Conservation (phyloP, 768 basidiomycete species). For the Pisolithus orientalis region DNA sequence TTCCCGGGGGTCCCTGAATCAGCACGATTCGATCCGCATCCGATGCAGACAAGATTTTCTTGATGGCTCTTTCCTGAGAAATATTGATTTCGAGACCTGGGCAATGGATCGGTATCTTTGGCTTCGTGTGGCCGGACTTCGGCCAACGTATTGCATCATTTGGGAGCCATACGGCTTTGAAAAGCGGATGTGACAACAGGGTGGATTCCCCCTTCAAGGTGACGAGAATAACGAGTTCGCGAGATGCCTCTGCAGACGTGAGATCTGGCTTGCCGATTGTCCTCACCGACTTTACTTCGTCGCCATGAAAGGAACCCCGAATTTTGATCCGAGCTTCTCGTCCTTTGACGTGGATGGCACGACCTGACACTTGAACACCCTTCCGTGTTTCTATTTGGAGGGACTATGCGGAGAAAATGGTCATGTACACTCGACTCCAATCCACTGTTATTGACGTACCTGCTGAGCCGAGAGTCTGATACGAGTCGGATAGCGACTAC, state of each 20-base stretch:
- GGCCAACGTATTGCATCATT: conserved; percentile 12
- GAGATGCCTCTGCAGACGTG: conserved; percentile 47
- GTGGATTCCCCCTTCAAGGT: conserved; percentile 12
- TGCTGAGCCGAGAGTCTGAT: too few species aligned
- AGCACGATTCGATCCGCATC: conserved; percentile 16
- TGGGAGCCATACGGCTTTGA: conserved; percentile 24
- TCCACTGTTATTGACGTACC: conserved; percentile 1
- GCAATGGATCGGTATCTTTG: neutral
- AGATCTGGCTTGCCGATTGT: conserved; percentile 49
- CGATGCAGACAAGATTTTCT: conserved; percentile 19
- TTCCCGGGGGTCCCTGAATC: conserved; percentile 19
- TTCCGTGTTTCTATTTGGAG: conserved; percentile 10
- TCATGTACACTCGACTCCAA: too few species aligned
- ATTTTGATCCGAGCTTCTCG: conserved; percentile 31
- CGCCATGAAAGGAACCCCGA: conserved; percentile 10
- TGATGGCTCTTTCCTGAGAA: conserved; percentile 24
- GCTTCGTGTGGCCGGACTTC: neutral
- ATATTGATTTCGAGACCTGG: conserved; percentile 8
- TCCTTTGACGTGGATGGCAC: conserved; percentile 26
- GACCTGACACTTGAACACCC: conserved; percentile 7
- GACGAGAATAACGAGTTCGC: conserved; percentile 16
- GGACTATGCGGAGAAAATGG: conserved; percentile 3
- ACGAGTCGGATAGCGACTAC: too few species aligned
- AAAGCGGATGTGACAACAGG: conserved; percentile 19
- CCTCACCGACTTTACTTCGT: conserved; percentile 30